Conservation (phyloP, 2,329 filamentous ascomycete genomes). For the Aspergillus hortae region DNA sequence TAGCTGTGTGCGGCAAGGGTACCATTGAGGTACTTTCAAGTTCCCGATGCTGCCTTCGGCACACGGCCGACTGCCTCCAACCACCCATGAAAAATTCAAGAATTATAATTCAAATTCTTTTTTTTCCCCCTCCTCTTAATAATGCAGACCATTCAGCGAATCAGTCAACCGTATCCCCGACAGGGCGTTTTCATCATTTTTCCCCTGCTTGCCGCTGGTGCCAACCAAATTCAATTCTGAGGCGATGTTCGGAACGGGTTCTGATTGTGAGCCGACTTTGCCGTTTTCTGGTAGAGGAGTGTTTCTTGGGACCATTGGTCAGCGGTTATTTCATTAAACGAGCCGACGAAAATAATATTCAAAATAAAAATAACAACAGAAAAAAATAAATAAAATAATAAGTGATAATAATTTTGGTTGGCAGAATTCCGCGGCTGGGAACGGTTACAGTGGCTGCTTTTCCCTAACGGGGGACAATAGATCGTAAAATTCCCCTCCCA, state of each 20-base stretch:
- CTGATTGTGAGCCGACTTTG: conserved; percentile 15
- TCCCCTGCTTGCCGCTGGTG: conserved; percentile 21
- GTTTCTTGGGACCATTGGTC: conserved; percentile 10
- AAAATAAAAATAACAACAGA: no score
- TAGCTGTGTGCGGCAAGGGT: conserved; percentile 19
- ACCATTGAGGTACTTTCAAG: conserved; percentile 12
- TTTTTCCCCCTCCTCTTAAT: background rate
- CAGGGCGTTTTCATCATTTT: conserved; percentile 14
- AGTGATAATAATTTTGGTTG: background rate
- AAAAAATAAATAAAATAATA: no score
- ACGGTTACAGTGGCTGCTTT: conserved; percentile 3
- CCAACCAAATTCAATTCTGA: conserved; percentile 17
- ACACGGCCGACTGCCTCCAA: conserved; percentile 17
- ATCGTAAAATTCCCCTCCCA: background rate
- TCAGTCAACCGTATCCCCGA: conserved; percentile 11
- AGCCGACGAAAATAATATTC: conserved; percentile 4
- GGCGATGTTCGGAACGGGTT: conserved; percentile 20
- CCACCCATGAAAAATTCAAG: conserved; percentile 6
- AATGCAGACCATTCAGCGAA: conserved; percentile 2
- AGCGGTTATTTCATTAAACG: conserved; percentile 5
- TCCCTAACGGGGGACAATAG: background rate
- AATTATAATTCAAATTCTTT: background rate
- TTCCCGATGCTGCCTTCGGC: conserved; percentile 15
- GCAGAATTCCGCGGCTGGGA: conserved; percentile 1
- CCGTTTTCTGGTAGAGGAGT: conserved; percentile 14